Percentiles rank a stretch among this genome's conserved stretches.
Conservation (phyloP, 1,284 basidiomycete species). For the Caloboletus inedulis region DNA sequence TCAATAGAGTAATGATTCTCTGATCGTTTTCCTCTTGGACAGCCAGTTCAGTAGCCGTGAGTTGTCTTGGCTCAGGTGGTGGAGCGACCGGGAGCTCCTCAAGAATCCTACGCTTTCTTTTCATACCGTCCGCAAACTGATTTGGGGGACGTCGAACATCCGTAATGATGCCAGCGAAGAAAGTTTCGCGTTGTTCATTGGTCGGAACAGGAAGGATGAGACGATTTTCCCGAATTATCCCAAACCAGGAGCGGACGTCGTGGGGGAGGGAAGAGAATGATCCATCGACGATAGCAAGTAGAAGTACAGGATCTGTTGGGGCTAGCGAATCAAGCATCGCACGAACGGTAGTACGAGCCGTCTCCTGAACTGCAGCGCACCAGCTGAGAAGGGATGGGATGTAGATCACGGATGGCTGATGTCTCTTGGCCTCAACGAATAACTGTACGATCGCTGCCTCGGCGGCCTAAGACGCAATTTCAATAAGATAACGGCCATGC, state of each 20-base stretch:
- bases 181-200: constrained; percentile 60
- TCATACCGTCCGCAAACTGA: constrained; percentile 88
- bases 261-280: constrained; percentile 65
- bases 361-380: constrained; percentile 84
- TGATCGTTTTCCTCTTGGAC: constrained; percentile 83
- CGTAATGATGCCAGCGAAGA: constrained; percentile 74
- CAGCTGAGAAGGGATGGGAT: constrained; percentile 89
- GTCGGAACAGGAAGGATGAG: constrained; percentile 59
- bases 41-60: constrained; percentile 80
- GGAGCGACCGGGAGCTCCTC: constrained; percentile 89
- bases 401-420: constrained; percentile 95
- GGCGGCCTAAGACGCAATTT: constrained; percentile 54
- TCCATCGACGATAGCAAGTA: constrained; percentile 88
- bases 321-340: constrained; percentile 89
- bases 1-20: constrained; percentile 77
- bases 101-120: constrained; percentile 79
- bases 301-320: constrained; percentile 88
- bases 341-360: constrained; percentile 79
- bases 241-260: constrained; percentile 94
- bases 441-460: constrained; percentile 94
- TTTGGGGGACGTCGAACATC: constrained; percentile 77
- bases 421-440: constrained; percentile 97
- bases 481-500: constrained; percentile 1
- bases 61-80: constrained; percentile 82
- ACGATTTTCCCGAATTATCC: constrained; percentile 71